These are phyloP conservation scores for Aspergillus fumigatiaffinis DNA, from an alignment of 2,329 filamentous ascomycete species.

Conservation along the genomic window DNA sequence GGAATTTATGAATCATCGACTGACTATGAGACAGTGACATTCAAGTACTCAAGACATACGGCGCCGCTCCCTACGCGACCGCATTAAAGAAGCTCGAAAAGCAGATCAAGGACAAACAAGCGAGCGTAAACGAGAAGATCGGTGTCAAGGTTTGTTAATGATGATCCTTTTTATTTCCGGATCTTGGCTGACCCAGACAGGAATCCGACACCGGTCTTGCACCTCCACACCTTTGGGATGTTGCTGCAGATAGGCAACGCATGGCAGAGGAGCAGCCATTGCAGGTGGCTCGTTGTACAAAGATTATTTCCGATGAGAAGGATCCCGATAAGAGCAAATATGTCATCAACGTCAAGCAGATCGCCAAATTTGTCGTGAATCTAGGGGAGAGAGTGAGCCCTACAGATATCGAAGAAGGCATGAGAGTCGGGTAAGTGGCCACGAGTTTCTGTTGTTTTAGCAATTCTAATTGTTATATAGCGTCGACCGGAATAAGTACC, in stretches of 20 bases:
- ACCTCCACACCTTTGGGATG: conserved; percentile 97
- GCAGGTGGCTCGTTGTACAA: conserved; percentile 96
- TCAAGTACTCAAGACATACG: conserved; percentile 98
- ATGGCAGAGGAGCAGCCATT: conserved; percentile 98
- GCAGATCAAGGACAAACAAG: conserved; percentile 98
- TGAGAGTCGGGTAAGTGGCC: conserved; percentile 74
- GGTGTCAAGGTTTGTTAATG: conserved; percentile 48
- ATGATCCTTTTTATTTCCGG: conserved; percentile 13
- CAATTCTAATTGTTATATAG: conserved; percentile 31
- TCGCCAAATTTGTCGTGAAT: conserved; percentile 98
- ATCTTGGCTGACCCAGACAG: conserved; percentile 43
- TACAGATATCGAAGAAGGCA: conserved; percentile 98
- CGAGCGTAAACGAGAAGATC: conserved; percentile 98
- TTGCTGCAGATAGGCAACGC: conserved; percentile 93
- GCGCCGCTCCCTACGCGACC: conserved; percentile 89
- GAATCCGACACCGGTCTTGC: conserved; percentile 98
- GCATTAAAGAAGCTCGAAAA: conserved; percentile 97
- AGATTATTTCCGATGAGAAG: conserved; percentile 97
- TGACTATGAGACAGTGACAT: conserved; percentile 67
- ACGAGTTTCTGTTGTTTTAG: neutral
- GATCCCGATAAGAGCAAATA: conserved; percentile 99
- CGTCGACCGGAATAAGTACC: conserved; percentile 98
- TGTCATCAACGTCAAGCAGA: conserved; percentile 99
- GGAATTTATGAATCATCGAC: neutral
- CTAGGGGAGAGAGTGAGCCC: conserved; percentile 94